Base-by-base conservation (phyloP, 78 protist species). In the Tieghemostelium lacteum region DNA sequence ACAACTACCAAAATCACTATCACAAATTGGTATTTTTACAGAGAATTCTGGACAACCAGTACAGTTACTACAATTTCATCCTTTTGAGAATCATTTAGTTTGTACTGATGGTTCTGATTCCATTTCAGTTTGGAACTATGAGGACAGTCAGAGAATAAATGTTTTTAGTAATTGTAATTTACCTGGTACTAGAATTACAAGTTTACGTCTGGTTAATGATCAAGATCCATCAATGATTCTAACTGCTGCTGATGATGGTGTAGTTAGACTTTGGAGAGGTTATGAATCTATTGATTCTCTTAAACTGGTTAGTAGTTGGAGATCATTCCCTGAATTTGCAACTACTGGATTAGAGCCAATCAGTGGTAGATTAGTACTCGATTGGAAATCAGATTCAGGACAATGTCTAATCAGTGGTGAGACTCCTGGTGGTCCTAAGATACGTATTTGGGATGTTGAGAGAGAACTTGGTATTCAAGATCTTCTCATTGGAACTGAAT, bases 361-460 rank as follows among this genome's bases (percentile, higher is more conserved):
- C 31, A 33, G 75, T 6, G 58, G 39, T n/a, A 61, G 91, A 50
- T 55, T 83, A 12, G 91, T 83, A 19, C 63, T 83, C 19, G 91
- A 83, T 58, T 83, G 91, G 91, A 83, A 83, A 42, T 50, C 34
- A 8, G 93, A 89, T 19, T 73, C 89, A 26, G 93, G 86, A n/a
- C 40, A 74, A 60, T 87, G 64, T n/a, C 60, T 87, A 37, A 72
- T 83, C 3, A 45, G 66, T 7, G 91, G 91, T 14, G 91, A 83
- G 14, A 83, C 91, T 8, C 69, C 78, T 4, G 91, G 69, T 36
- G 55, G 34, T 20, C 57, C 78, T 4, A 83, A 83, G 74, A 69
- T 95, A 29, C 66, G 95, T 28, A 76, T 95, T 33, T 95, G 97
- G 97, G 97, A 95, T 49, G 60, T 95, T 24, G 95, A 93, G 67